phyloP scores from a whole-genome alignment of 805 yeast genomes.

The Kregervanrija fluxuum region DNA sequence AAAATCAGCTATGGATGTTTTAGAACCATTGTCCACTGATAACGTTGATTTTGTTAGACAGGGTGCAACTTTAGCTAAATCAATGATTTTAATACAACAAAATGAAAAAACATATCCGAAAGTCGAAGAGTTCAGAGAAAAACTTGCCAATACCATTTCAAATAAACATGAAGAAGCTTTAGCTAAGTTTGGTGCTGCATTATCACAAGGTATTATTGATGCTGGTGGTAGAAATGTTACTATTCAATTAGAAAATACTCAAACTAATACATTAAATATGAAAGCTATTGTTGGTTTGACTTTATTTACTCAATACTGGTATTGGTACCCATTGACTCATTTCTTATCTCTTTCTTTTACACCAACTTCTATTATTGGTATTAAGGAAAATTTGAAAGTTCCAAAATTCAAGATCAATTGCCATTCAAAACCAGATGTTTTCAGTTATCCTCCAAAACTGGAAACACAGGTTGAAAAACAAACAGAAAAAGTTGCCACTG shows the following conservation, averaged over 20 bases:
- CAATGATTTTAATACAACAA: conserved; percentile 85
- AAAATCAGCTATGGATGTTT: conserved; percentile 81
- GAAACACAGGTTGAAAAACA: conserved; percentile 75
- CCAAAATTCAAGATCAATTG: conserved; percentile 80
- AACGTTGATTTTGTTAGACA: conserved; percentile 96
- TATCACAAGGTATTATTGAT: conserved; percentile 95
- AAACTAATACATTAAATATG: conserved; percentile 84
- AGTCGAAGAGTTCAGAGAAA: conserved; percentile 69
- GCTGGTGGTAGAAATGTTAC: conserved; percentile 99
- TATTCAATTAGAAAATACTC: conserved; percentile 78
- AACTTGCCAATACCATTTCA: conserved; percentile 65
- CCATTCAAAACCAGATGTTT: conserved; percentile 70
- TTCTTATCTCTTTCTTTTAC: conserved; percentile 86
- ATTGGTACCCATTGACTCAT: conserved; percentile 97
- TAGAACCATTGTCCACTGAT: conserved; percentile 89
- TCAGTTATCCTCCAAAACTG: conserved; percentile 83
- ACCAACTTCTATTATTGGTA: conserved; percentile 87
- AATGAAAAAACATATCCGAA: conserved; percentile 78
- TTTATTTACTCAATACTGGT: conserved; percentile 91
- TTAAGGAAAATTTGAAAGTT: conserved; percentile 74
- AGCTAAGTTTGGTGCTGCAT: conserved; percentile 95
- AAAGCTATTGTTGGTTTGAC: conserved; percentile 90
- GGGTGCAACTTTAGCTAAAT: conserved; percentile 88
- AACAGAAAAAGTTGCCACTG: conserved; percentile 85
- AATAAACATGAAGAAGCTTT: conserved; percentile 94